Conservation (phyloP, 768 basidiomycete species). For the Mycena chlorophos region DNA sequence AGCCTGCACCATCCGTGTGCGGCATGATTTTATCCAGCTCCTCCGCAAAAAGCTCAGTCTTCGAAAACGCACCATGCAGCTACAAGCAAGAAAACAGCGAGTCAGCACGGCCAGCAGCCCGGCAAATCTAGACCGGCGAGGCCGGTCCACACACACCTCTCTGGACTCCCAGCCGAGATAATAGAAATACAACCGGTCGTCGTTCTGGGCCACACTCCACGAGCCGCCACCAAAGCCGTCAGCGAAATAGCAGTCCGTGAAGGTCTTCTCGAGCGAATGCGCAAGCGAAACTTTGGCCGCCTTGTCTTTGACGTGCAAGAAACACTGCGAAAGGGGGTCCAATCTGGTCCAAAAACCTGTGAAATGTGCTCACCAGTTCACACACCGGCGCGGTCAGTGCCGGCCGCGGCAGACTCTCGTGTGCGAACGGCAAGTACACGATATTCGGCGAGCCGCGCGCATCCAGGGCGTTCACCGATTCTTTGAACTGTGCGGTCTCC, state of each 20-base stretch:
- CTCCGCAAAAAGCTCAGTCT: conserved; percentile 21
- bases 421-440: conserved; percentile 20
- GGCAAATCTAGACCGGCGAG: neutral
- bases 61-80: conserved; percentile 20
- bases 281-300: conserved; percentile 6
- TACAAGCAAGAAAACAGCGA: conserved; percentile 1
- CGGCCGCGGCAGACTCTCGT: conserved; percentile 16
- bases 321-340: neutral
- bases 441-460: conserved; percentile 11
- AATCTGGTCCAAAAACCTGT: neutral
- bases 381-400: conserved; percentile 25
- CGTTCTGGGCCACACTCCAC: conserved; percentile 24
- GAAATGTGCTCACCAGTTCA: conserved; percentile 21
- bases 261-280: conserved; percentile 25
- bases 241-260: conserved; percentile 26
- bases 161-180: conserved; percentile 26
- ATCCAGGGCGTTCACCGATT: conserved; percentile 20
- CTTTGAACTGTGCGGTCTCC: conserved; percentile 17
- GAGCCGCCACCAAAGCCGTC: conserved; percentile 24
- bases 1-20: conserved; percentile 14
- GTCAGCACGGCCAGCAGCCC: neutral
- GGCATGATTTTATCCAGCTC: conserved; percentile 25
- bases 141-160: conserved; percentile 10
- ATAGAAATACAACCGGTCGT: conserved; percentile 22
- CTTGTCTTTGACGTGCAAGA: conserved; percentile 18